phyloP scores from a whole-genome alignment of 2,329 filamentous ascomycete genomes.

The Amauroascus verrucosus region DNA sequence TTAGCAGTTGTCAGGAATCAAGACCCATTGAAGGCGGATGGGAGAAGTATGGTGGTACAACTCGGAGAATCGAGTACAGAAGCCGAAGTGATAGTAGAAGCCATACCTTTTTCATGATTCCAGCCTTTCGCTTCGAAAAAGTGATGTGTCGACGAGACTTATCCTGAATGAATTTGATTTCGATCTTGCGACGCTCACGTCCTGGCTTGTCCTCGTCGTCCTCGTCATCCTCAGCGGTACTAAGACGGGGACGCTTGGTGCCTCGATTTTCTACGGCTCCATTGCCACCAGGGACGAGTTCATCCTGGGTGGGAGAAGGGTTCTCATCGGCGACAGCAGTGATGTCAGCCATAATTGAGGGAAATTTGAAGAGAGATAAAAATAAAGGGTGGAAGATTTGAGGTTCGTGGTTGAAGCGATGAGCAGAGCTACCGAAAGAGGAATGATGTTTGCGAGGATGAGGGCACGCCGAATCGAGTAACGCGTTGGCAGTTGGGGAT shows the following conservation, averaged over 20 bases:
- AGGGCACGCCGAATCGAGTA: constrained; percentile 37
- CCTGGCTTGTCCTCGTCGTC: constrained; percentile 97
- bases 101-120: constrained; percentile 99
- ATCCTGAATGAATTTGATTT: constrained; percentile 99
- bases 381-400: constrained; percentile 11
- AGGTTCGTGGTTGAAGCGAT: not conserved
- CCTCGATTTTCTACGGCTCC: constrained; percentile 65
- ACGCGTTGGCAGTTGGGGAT: constrained; percentile 32
- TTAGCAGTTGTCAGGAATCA: constrained; percentile 4
- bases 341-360: constrained; percentile 60
- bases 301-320: constrained; percentile 62
- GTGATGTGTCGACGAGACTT: constrained; percentile 99
- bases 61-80: too few relatives aligned
- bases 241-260: constrained; percentile 78
- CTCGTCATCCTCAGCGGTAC: constrained; percentile 73
- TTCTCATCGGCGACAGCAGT: constrained; percentile 67
- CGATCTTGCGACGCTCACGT: constrained; percentile 97
- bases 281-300: constrained; percentile 57
- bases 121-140: constrained; percentile 98
- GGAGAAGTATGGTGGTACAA: too few relatives aligned
- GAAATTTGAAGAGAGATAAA: constrained; percentile 12
- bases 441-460: constrained; percentile 34
- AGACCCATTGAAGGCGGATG: too few relatives aligned
- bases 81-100: too few relatives aligned
- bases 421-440: constrained; percentile 32